Conservation (phyloP, 148 eudicot species). For the Cornus suecica region DNA sequence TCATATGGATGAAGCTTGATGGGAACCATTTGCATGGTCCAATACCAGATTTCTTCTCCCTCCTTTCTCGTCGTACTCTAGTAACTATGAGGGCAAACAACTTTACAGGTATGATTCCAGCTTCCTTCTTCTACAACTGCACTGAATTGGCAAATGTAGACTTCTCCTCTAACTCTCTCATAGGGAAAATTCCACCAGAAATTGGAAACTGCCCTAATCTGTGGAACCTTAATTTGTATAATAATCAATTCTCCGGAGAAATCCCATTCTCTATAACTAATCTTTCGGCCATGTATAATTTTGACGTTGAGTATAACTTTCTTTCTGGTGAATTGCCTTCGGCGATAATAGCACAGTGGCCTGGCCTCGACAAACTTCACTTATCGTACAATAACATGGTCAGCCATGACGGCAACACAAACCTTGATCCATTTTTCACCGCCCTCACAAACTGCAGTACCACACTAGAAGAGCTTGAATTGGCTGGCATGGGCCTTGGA, state of each 20-base stretch:
- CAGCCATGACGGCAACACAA: conserved; percentile 34
- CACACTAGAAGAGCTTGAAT: conserved; percentile 20
- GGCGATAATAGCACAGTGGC: conserved; percentile 16
- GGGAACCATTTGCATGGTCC: conserved; percentile 25
- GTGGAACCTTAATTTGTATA: conserved; percentile 29
- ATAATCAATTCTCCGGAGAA: conserved; percentile 20
- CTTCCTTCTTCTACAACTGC: conserved; percentile 37
- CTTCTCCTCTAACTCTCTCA: conserved; percentile 25
- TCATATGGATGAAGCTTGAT: conserved; percentile 17
- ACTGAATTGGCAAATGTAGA: conserved; percentile 25
- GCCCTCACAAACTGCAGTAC: conserved; percentile 23
- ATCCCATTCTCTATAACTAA: conserved; percentile 32
- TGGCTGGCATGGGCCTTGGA: conserved; percentile 34
- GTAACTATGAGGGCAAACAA: conserved; percentile 19
- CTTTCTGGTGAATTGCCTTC: conserved; percentile 38
- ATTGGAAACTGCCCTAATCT: conserved; percentile 23
- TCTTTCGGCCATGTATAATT: conserved; percentile 13
- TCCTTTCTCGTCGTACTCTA: conserved; percentile 4
- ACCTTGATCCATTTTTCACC: conserved; percentile 36
- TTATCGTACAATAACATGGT: conserved; percentile 27
- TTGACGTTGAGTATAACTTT: conserved; percentile 30
- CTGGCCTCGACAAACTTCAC: conserved; percentile 14
- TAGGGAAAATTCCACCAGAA: conserved; percentile 29
- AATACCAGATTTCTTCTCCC: conserved; percentile 27
- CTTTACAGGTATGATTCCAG: conserved; percentile 25